Base-by-base conservation (phyloP, 305 asterid species). In the Monarda citriodora region DNA sequence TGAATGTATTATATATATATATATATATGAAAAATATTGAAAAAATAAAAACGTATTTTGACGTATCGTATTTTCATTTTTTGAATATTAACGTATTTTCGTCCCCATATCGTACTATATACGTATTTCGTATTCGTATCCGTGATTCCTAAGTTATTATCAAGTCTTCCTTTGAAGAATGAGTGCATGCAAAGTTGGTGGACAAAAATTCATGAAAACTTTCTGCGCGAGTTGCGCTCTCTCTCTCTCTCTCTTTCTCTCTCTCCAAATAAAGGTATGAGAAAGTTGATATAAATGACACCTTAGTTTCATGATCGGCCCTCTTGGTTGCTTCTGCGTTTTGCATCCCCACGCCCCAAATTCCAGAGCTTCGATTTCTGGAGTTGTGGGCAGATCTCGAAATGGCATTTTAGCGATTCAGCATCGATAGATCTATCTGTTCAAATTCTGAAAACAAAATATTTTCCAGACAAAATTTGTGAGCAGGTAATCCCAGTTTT, bases 151-250 rank as follows among this genome's bases (percentile, higher is more conserved):
- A n/a, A n/a, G n/a, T n/a, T 4, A 29, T 5, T 29, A 8, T 5
- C 32, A 5, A 29, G 32, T 8, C 32, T 29, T 29, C 32, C 32
- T 29, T 29, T 29, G 32, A 8, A 29, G 32, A 29, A 29, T 4
- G 26, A 32, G 32, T 48, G 53, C 70, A 57, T 67, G 60, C 68
- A 61, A 61, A 69, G 68, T 47, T 62, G 73, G 50, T 55, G 73
- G 68, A 53, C 25, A 18, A 40, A 54, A 54, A 61, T 13, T 12
- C n/a, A 34, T 9, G 38, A 34, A 40, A 12, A 40, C 45, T 40
- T 18, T 18, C 46, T 18, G 60, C 95, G 82, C 40, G 52, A 79
- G 69, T n/a, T 74, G 64, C 84, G 87, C 74, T 77, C 74, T 62
- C 60, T 73, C 64, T 46, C 79, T 69, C 68, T 61, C 71, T 63